Evolutionary conservation across 169 alveolate genomes (phyloP), one percentile per base, ranked within the genome.

Genomic region (Eimeria praecox): DNA sequence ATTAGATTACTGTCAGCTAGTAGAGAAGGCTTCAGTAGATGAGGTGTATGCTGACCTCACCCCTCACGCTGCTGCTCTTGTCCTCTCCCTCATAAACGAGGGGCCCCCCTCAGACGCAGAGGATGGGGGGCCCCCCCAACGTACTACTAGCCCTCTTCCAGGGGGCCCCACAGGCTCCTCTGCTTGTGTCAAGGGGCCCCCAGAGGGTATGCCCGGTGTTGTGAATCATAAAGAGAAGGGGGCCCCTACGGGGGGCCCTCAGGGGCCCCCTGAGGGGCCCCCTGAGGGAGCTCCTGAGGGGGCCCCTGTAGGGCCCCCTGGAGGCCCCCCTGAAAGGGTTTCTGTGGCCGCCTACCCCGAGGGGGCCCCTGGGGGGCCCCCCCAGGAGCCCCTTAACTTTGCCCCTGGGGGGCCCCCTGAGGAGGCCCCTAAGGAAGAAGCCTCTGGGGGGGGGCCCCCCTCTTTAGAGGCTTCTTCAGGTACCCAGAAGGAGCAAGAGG

Each of bases 21-120:
- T 88, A 22, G 94, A 88, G 94, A 40, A 73, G 22, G 94, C 94
- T 0, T 88, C 94, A 16, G 49, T 88, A 18, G 94, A 88, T 56
- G 94, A 88, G 20, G 94, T 88, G 71, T 88, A 64, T 88, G 33
- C 66, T 46, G 94, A 88, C 27, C 69, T 88, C 38, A 59, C 94
- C 24, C 75, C 20, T 33, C 56, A 33, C 40, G 86, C 52, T 38
- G 86, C 86, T 35, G n/a, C 30, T 49, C 56, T 75, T 40, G 54
- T 75, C 86, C 20, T 20, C 86, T 30, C 86, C 18, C 56, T 75
- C 52, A 6, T 75, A 30, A 38, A 66, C 10, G 77, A 66, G 42
- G 38, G 38, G 42, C 77, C 77, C 30, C 77, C 77, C 42, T 66
- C 77, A 30, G 77, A 66, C 42, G 77, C 77, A 66, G 77, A 66